Percentiles rank a stretch among this genome's conserved stretches.
phyloP scores from a whole-genome alignment of 2,329 filamentous ascomycete species.

The Colletotrichum filicis region DNA sequence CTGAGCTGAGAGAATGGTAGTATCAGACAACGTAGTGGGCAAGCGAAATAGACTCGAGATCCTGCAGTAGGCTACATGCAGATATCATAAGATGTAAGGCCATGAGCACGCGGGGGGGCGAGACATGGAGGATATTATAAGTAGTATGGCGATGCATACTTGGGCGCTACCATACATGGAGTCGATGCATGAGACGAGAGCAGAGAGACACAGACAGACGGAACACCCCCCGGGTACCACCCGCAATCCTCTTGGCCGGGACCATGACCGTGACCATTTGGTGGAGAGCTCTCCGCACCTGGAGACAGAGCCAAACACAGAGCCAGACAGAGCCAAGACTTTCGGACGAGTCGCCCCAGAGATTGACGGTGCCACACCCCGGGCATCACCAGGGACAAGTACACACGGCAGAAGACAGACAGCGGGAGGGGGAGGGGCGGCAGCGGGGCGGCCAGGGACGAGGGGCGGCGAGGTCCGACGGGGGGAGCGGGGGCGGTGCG shows the following conservation, averaged over 20 bases:
- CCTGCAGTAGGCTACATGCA: background rate
- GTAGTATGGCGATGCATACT: background rate
- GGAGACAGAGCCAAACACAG: slow-evolving; percentile 9
- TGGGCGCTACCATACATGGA: background rate
- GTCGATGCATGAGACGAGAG: background rate
- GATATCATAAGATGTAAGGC: background rate
- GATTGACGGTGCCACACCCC: slow-evolving; percentile 6
- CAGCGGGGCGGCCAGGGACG: too few species aligned
- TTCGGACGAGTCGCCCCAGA: slow-evolving; percentile 5
- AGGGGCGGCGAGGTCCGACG: too few species aligned
- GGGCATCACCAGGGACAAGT: background rate
- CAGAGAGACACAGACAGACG: background rate
- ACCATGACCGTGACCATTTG: background rate
- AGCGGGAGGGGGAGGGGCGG: too few species aligned
- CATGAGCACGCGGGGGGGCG: background rate
- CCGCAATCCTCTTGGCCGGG: background rate
- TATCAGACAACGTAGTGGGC: background rate
- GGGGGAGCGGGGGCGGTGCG: too few species aligned
- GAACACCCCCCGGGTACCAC: background rate
- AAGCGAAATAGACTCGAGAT: background rate
- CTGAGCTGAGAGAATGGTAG: background rate
- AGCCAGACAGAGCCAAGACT: slow-evolving; percentile 25
- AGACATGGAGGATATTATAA: slow-evolving; percentile 12
- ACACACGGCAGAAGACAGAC: background rate
- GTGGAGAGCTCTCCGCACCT: slow-evolving; percentile 7